Percentiles rank a stretch among this genome's conserved stretches.
Conservation (phyloP, 1,284 basidiomycete genomes). For the Volvariella surrecta region DNA sequence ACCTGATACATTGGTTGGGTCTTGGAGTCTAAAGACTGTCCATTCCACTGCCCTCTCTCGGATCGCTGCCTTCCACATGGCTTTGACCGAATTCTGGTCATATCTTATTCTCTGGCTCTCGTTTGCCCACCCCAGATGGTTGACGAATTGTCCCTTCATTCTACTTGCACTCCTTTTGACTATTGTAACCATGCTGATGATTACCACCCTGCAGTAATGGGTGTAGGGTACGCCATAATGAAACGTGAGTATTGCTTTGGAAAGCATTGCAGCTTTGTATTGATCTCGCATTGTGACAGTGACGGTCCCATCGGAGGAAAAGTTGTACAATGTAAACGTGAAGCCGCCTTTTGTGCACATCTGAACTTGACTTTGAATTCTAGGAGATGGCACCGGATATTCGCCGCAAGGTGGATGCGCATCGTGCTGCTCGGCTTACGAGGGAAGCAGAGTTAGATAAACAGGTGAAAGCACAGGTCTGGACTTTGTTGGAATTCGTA, state of each 20-base stretch:
- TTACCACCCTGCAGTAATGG: conserved; percentile 37
- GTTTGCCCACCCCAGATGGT: too few species aligned
- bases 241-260: conserved; percentile 37
- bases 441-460: conserved; percentile 46
- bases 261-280: conserved; percentile 1
- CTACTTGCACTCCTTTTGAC: too few species aligned
- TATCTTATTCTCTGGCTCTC: too few species aligned
- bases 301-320: conserved; percentile 51
- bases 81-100: too few species aligned
- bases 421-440: conserved; percentile 44
- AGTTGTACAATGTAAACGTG: conserved; percentile 42
- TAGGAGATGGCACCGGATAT: conserved; percentile 66
- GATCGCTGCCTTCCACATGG: too few species aligned
- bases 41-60: too few species aligned
- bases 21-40: too few species aligned
- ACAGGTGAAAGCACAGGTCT: conserved; percentile 48
- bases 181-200: not conserved
- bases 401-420: conserved; percentile 55
- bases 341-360: conserved; percentile 4
- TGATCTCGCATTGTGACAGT: conserved; percentile 24
- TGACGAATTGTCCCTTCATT: too few species aligned
- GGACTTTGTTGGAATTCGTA: conserved; percentile 12
- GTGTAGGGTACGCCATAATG: conserved; percentile 56
- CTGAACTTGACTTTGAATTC: conserved; percentile 7
- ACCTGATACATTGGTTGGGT: too few species aligned